A percentile compares a stretch with the other conserved stretches of the same genome.
Evolutionary conservation across 202 grass and related monocot species (phyloP).

Genomic region (Digitaria exilis): DNA sequence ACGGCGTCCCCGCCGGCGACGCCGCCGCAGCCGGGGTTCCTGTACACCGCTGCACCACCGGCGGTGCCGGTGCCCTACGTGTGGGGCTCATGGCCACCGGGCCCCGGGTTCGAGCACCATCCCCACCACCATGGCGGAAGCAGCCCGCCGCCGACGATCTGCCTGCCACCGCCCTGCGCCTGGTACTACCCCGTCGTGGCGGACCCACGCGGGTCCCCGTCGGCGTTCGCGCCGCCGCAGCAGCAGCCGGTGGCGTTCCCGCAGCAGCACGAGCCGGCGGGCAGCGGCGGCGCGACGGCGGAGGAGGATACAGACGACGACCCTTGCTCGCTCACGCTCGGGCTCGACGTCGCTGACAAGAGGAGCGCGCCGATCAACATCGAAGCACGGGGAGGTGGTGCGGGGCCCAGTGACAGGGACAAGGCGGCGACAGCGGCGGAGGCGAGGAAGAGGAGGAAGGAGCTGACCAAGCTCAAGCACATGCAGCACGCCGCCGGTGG

Average conservation of each 20-base stretch:
- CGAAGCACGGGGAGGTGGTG: too few relatives aligned
- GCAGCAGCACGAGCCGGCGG: not conserved
- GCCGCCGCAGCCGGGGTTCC: conserved; percentile 19
- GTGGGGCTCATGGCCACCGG: conserved; percentile 58
- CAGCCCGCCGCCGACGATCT: not conserved
- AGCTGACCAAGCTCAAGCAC: conserved; percentile 66
- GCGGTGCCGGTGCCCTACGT: conserved; percentile 50
- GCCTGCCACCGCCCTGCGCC: conserved; percentile 57
- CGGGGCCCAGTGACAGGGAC: conserved; percentile 15
- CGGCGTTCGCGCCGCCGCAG: conserved; percentile 3
- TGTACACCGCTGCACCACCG: conserved; percentile 22
- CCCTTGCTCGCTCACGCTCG: conserved; percentile 56
- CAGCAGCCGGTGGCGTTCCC: not conserved
- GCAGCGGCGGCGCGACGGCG: conserved; percentile 21
- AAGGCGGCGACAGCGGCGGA: conserved; percentile 55
- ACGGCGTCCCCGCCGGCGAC: conserved; percentile 30
- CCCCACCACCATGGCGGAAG: not conserved
- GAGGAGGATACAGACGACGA: conserved; percentile 58
- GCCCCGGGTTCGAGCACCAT: conserved; percentile 35
- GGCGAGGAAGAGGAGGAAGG: conserved; percentile 65
- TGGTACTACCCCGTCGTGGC: conserved; percentile 58
- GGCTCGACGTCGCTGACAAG: too few relatives aligned
- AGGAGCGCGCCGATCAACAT: not conserved
- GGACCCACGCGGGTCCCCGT: conserved; percentile 35
- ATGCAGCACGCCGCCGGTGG: conserved; percentile 50